Evolutionary conservation across 805 yeast genomes (phyloP), one percentile per base, ranked within the genome.

Genomic region (Candida berthetii): DNA sequence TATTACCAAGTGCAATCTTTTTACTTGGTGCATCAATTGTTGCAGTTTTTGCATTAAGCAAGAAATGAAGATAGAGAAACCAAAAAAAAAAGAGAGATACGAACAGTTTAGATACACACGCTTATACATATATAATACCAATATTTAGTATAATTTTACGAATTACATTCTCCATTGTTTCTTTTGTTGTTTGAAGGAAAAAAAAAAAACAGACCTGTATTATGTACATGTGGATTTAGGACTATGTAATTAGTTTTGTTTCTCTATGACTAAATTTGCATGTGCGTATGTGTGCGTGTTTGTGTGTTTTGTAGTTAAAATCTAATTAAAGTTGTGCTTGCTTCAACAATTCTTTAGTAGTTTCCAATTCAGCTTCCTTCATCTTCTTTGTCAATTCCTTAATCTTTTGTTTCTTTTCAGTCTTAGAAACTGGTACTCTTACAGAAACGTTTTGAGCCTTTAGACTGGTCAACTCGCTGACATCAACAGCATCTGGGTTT

Each of bases 1-100:
- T 85, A 33, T 60, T 85, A n/a, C 80, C 87, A 2, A 82, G 87
- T 3, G 79, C 78, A 0, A 45, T 82, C 4, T 70, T 78, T 33
- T 71, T 76, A 2, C 57, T 83, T 41, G 86, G 87, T 2, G 76
- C 78, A 1, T 68, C 85, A 1, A 66, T 75, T 18, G 62, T 78
- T 15, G 62, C 80, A 38, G 82, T 80, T 2, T 76, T 80, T 55
- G 55, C 78, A 1, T 52, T 80, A 17, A 70, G 74, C 24, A 70
- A 77, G 52, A 68, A 62, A 48, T 67, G 51, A 46, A 22, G 24
- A 22, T 22, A 22, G 24, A 77, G 52, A 68, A 61, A 48, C 66
- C 50, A 46, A 4, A 5, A 22, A 9, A 8, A 31, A 31, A 7
- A 31, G 19, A 31, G 5, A 31, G 31, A 31, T 6, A 31, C 17